Evolutionary conservation across 805 yeast genomes (phyloP).

Genomic region (Pichia membranifaciens): DNA sequence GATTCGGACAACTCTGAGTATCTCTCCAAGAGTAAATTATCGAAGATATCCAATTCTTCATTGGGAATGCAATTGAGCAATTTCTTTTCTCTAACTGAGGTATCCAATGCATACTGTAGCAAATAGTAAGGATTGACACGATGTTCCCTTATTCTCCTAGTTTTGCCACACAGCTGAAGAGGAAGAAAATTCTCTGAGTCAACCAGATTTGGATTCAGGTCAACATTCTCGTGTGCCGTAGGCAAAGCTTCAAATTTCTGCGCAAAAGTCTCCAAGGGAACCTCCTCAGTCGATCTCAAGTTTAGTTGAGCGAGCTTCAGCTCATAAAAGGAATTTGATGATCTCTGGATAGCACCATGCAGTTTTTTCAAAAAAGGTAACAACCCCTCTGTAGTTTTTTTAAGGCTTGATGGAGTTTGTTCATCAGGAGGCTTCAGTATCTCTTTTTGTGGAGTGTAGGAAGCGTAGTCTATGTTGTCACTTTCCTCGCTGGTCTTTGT

Average conservation of each 20-base stretch:
- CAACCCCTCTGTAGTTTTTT: not conserved
- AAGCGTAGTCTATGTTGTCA: too few relatives aligned
- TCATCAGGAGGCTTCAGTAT: too few relatives aligned
- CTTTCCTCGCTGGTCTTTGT: too few relatives aligned
- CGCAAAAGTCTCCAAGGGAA: slow-evolving; percentile 13
- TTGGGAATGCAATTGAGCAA: slow-evolving; percentile 30
- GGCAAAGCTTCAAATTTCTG: slow-evolving; percentile 7
- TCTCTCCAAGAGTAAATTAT: slow-evolving; percentile 14
- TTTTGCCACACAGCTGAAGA: slow-evolving; percentile 10
- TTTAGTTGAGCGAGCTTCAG: not conserved
- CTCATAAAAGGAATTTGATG: not conserved
- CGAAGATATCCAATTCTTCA: slow-evolving; percentile 32
- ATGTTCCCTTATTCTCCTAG: slow-evolving; percentile 35
- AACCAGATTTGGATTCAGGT: not conserved
- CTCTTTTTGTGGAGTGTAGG: too few relatives aligned
- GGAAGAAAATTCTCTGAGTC: slow-evolving; percentile 3
- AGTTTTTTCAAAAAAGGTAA: not conserved
- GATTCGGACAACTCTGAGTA: not conserved
- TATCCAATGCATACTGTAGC: slow-evolving; percentile 45
- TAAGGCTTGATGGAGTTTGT: too few relatives aligned
- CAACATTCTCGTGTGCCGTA: not conserved
- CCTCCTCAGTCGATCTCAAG: not conserved
- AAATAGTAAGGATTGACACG: slow-evolving; percentile 45
- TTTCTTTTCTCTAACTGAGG: slow-evolving; percentile 31
- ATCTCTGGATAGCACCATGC: not conserved